A percentile compares a stretch with the other conserved stretches of the same genome.
Conservation (phyloP, 192 early-diverging fungal species). For the Coemansia sp. region DNA sequence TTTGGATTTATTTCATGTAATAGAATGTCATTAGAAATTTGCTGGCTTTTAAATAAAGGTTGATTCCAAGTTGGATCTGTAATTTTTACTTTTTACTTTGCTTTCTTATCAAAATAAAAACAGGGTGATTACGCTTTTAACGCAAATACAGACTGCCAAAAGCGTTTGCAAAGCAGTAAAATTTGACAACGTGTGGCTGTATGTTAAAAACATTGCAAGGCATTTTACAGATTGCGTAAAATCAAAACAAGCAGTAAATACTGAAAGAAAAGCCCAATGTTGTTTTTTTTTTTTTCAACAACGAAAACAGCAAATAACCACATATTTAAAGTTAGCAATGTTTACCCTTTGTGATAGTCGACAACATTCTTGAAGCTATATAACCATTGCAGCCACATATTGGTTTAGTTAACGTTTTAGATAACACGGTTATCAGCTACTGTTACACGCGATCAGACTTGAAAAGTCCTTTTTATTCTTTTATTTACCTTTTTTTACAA, state of each 20-base stretch:
- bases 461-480: neutral
- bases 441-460: neutral
- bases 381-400: neutral
- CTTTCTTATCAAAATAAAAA: neutral
- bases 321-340: neutral
- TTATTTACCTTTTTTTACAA: neutral
- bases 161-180: slow-evolving; percentile 10
- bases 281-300: neutral
- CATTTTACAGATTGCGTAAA: neutral
- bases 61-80: too few relatives aligned
- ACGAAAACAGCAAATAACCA: neutral
- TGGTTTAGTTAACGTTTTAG: slow-evolving; percentile 11
- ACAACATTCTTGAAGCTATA: slow-evolving; percentile 1
- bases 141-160: neutral
- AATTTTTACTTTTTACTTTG: too few relatives aligned
- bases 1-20: too few relatives aligned
- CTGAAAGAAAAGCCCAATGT: neutral
- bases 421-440: neutral
- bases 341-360: neutral
- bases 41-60: too few relatives aligned
- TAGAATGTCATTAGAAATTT: too few relatives aligned
- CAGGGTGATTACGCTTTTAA: neutral
- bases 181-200: neutral
- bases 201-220: neutral
- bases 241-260: slow-evolving; percentile 12